These are phyloP conservation scores for Cucumis melo DNA, from an alignment of 306 rosid species.

Conservation along the genomic window DNA sequence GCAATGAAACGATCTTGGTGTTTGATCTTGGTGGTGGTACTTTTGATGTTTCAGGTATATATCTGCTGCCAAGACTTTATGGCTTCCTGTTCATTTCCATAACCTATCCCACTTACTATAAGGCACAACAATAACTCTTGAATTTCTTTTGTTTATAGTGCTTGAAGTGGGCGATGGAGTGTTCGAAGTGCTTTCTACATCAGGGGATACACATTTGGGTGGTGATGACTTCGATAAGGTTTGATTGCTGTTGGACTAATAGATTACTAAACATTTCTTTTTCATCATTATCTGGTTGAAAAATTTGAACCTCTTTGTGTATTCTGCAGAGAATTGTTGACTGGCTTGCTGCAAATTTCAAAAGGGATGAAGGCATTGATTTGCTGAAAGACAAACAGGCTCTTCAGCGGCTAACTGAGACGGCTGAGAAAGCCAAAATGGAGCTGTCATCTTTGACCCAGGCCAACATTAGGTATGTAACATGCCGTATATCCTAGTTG, in stretches of 20 bases:
- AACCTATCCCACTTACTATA: background rate
- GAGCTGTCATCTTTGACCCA: conserved; percentile 89
- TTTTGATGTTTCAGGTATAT: conserved; percentile 87
- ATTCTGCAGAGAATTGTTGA: conserved; percentile 70
- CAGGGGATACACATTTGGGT: conserved; percentile 96
- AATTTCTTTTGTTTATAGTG: conserved; percentile 20
- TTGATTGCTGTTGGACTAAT: background rate
- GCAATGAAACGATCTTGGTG: conserved; percentile 84
- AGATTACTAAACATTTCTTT: background rate
- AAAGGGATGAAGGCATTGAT: conserved; percentile 81
- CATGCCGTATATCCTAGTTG: background rate
- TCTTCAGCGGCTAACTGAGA: conserved; percentile 93
- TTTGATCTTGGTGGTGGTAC: conserved; percentile 99
- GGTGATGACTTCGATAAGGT: conserved; percentile 99
- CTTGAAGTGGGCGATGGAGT: conserved; percentile 98
- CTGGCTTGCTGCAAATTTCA: conserved; percentile 68
- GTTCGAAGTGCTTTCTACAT: conserved; percentile 90
- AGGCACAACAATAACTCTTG: background rate
- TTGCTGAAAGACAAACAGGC: conserved; percentile 93
- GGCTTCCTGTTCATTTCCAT: background rate
- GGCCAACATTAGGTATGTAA: conserved; percentile 64
- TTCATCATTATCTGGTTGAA: background rate
- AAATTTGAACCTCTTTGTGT: background rate
- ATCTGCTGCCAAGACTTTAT: background rate
- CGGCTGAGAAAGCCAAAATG: conserved; percentile 97